These are phyloP conservation scores for Axilococcus clingmanii DNA, from an alignment of 139 green algal genomes.

Conservation along the genomic window DNA sequence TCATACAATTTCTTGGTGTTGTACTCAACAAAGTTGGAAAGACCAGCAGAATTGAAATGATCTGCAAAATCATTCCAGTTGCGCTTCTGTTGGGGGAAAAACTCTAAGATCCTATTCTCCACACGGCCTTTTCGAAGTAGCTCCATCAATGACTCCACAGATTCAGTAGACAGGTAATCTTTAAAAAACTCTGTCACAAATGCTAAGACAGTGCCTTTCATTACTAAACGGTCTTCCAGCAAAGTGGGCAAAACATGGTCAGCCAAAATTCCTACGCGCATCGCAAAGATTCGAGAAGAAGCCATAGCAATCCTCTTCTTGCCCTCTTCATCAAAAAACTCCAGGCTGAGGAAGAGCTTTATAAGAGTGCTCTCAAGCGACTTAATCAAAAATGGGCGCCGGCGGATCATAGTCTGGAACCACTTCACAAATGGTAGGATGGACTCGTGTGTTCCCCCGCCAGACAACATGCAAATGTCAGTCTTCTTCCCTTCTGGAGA, in stretches of 20 bases:
- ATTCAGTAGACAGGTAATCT: constrained; percentile 61
- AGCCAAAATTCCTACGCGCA: constrained; percentile 65
- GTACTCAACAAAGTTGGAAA: constrained; percentile 72
- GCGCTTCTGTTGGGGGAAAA: constrained; percentile 81
- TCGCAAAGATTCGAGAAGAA: constrained; percentile 52
- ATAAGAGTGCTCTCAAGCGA: constrained; percentile 82
- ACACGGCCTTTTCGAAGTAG: constrained; percentile 77
- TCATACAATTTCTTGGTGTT: constrained; percentile 73
- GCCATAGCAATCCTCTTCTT: constrained; percentile 69
- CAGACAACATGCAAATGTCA: constrained; percentile 53
- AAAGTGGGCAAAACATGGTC: constrained; percentile 67
- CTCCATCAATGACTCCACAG: constrained; percentile 69
- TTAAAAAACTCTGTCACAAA: constrained; percentile 86
- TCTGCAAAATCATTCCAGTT: constrained; percentile 56
- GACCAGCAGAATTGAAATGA: constrained; percentile 64
- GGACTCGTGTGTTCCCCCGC: constrained; percentile 32
- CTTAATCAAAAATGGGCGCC: constrained; percentile 89
- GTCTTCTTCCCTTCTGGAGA: constrained; percentile 42
- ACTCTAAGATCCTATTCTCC: constrained; percentile 75
- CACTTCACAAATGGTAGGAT: constrained; percentile 78
- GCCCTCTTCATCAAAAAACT: constrained; percentile 77
- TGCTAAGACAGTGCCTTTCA: constrained; percentile 69
- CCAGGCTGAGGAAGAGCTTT: constrained; percentile 77
- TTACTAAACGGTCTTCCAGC: constrained; percentile 82
- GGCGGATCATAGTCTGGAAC: constrained; percentile 69